Evolutionary conservation across 2,329 filamentous ascomycete genomes (phyloP), one percentile per base, ranked within the genome.

Genomic region (Trichothecium roseum): DNA sequence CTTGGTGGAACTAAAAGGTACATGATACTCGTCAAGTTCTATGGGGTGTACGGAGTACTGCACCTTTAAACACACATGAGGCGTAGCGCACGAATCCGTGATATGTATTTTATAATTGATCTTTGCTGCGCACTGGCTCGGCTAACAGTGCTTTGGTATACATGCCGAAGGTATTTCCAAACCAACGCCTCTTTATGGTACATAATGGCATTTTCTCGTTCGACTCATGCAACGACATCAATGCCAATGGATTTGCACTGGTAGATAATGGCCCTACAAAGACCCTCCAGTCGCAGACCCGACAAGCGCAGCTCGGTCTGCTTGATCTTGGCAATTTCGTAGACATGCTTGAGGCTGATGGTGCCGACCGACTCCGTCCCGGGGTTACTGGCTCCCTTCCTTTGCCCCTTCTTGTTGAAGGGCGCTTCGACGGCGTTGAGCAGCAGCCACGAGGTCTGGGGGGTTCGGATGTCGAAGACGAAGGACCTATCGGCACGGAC

Each of bases 321-420:
- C 72, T 98, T 98, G 53, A 98, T 93, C 69, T 85, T 88, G 45
- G 91, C 91, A 60, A 98, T 96, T 65, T 96, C 89, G 63, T 87
- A 96, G 16, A 98, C 68, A 63, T 98, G 91, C 69, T 98, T 98
- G 52, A 98, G 64, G 50, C 82, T 91, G 37, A 98, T 72, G 4
- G 75, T 81, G 39, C 89, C 91, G n/a, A 94, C 75, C 7, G 66
- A 76, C 47, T 94, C 85, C 41, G 80, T 69, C 1, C 80, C 83
- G 1, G 85, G 82, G 37, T 78, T 81, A 51, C 68, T 69, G 1
- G 87, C 84, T 10, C 87, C 91, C 51, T 86, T 74, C 46, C 86
- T 68, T 51, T 84, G 82, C 50, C 81, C 81, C 58, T 89, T 84
- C 52, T 79, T 87, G 37, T 71, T 69, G 31, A 71, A 55, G 6